Base-by-base conservation (phyloP, 306 rosid species). In the Luffa aegyptiaca region DNA sequence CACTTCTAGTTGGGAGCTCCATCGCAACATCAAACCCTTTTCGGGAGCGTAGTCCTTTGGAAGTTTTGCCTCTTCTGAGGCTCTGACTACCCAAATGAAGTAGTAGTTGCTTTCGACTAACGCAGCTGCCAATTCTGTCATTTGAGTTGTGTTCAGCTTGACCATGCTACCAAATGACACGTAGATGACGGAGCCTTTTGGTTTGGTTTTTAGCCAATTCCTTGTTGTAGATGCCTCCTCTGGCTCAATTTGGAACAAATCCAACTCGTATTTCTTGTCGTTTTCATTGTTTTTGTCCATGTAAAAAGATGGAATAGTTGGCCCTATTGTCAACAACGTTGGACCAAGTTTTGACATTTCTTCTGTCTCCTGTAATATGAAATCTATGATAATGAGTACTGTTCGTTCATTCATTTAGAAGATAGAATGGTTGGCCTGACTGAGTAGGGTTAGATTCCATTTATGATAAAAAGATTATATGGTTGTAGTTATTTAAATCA, bases 111-210 rank as follows among this genome's bases (percentile, higher is more conserved):
- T 80, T 66, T 45, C 79, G 48, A 79, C 78, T 72, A 91, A 21
- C 0, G 84, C 90, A 0, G 66, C 12, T 45, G 89, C 86, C 18
- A 91, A 80, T 71, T 91, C 92, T 70, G 36, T 79, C 90, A 89
- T 85, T 71, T 91, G 92, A 36, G 77, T 49, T 64, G n/a, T 80
- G 78, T 84, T 84, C 0, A 91, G 57, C 5, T 9, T 49, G 0
- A 84, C 90, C 84, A 88, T 82, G 84, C 93, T 91, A 0, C 96
- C 93, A 64, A 88, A 91, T 10, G 96, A 86, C 44, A 86, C 84
- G 56, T 88, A 91, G 11, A 88, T 79, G 10, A 88, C 89, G 0
- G 96, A 88, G 2, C 33, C 81, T 72, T 52, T 42, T 9, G 89
- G 82, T 87, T 89, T 91, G 46, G 63, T 21, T 31, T 74, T 21